Evolutionary conservation across 371 early-diverging fungal genomes (phyloP).

Genomic region (Edhazardia aedis): DNA sequence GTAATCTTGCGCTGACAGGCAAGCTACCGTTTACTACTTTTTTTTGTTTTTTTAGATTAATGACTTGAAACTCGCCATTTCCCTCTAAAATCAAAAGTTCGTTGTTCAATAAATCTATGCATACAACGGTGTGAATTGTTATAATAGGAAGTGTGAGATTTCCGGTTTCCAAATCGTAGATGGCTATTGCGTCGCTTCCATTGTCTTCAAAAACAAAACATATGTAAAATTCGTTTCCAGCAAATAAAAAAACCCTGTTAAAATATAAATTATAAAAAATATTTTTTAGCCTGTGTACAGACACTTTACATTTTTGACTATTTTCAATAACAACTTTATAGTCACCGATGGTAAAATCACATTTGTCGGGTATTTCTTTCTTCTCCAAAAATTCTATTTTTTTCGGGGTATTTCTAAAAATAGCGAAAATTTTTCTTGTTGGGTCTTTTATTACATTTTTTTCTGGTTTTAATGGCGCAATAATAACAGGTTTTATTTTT

Average conservation of each 20-base stretch:
- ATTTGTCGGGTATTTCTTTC: neutral
- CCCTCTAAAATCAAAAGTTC: neutral
- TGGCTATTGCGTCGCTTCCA: neutral
- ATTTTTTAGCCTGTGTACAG: no score
- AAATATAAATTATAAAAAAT: no score
- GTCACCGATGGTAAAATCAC: neutral
- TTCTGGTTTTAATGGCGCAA: slow-evolving; percentile 1
- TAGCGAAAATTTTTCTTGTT: neutral
- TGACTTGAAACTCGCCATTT: neutral
- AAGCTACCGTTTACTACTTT: neutral
- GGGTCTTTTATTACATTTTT: neutral
- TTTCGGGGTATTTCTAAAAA: neutral
- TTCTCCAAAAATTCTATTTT: neutral
- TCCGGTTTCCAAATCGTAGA: neutral
- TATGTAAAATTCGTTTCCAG: neutral
- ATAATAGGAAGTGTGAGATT: neutral
- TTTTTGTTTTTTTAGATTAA: neutral
- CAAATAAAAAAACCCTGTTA: no score
- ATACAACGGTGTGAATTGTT: neutral
- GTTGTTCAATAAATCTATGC: neutral
- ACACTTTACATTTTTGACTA: no score
- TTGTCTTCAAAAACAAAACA: neutral
- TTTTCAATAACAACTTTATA: neutral
- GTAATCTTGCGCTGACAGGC: neutral
- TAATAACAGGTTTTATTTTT: slow-evolving; percentile 22